Evolutionary conservation across 2,329 filamentous ascomycete genomes (phyloP).

Genomic region (Oidium heveae): DNA sequence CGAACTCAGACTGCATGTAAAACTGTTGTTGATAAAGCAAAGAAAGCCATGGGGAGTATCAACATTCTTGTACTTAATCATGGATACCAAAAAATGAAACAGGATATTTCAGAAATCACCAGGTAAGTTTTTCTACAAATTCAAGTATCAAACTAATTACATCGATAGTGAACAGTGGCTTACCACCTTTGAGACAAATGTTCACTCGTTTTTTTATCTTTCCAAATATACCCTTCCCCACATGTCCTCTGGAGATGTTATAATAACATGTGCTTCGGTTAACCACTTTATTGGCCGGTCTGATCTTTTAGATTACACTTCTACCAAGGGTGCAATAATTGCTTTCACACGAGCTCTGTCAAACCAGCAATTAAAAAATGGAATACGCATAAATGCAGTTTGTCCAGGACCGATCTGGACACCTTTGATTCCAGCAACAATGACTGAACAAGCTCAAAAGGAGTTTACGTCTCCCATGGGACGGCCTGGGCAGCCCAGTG

Average conservation of each 20-base stretch:
- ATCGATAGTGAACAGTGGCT: constrained; percentile 44
- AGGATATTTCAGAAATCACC: constrained; percentile 43
- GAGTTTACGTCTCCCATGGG: constrained; percentile 53
- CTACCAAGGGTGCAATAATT: constrained; percentile 54
- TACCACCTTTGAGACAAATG: constrained; percentile 60
- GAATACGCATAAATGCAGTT: constrained; percentile 52
- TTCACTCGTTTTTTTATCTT: constrained; percentile 59
- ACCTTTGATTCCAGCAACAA: constrained; percentile 47
- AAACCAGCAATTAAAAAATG: constrained; percentile 46
- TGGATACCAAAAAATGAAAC: constrained; percentile 48
- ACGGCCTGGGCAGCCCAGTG: constrained; percentile 51
- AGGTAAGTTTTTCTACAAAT: constrained; percentile 23
- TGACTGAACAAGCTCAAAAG: constrained; percentile 44
- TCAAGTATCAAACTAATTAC: not conserved
- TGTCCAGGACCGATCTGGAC: constrained; percentile 64
- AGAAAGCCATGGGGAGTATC: constrained; percentile 39
- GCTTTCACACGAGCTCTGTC: constrained; percentile 55
- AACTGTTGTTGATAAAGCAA: constrained; percentile 38
- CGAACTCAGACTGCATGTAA: constrained; percentile 41
- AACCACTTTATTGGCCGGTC: constrained; percentile 63
- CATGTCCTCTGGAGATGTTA: constrained; percentile 47
- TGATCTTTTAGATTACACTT: constrained; percentile 61
- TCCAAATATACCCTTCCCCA: constrained; percentile 53
- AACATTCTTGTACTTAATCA: constrained; percentile 56
- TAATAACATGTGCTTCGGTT: constrained; percentile 71